phyloP scores from a whole-genome alignment of 2,329 filamentous ascomycete genomes.

The Scleromitrula shiraiana region DNA sequence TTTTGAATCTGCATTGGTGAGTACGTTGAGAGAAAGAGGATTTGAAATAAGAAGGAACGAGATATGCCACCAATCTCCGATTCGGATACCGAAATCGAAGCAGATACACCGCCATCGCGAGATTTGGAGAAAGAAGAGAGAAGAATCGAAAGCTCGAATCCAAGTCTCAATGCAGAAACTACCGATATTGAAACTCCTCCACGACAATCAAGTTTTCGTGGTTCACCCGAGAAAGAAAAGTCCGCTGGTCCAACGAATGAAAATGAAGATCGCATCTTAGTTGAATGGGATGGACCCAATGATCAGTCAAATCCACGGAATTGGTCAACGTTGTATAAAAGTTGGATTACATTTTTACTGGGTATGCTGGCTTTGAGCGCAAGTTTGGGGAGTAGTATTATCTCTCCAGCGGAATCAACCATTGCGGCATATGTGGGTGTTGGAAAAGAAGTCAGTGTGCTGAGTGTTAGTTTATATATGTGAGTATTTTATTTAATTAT shows the following conservation, averaged over 20 bases:
- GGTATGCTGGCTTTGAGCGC: constrained; percentile 42
- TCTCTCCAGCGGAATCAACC: constrained; percentile 37
- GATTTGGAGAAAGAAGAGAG: background rate
- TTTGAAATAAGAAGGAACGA: background rate
- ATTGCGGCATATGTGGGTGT: constrained; percentile 38
- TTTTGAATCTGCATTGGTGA: background rate
- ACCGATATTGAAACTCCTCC: constrained; percentile 3
- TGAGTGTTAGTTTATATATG: constrained; percentile 40
- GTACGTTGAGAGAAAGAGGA: background rate
- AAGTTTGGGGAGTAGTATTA: constrained; percentile 42
- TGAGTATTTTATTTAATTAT: constrained; percentile 19
- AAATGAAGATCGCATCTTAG: constrained; percentile 67
- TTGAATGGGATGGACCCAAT: constrained; percentile 42
- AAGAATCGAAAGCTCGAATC: background rate
- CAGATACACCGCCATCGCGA: background rate
- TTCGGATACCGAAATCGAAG: background rate
- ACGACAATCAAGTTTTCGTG: background rate
- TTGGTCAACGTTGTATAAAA: constrained; percentile 36
- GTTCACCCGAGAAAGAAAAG: background rate
- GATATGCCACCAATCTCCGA: background rate
- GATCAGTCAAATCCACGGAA: constrained; percentile 41
- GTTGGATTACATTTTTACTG: constrained; percentile 40
- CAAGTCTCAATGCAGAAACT: background rate
- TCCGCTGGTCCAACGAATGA: too few species aligned
- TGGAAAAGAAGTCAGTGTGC: constrained; percentile 36